These are phyloP conservation scores for Penicillium sp. DNA, from an alignment of 2,329 filamentous ascomycete species.

Conservation along the genomic window DNA sequence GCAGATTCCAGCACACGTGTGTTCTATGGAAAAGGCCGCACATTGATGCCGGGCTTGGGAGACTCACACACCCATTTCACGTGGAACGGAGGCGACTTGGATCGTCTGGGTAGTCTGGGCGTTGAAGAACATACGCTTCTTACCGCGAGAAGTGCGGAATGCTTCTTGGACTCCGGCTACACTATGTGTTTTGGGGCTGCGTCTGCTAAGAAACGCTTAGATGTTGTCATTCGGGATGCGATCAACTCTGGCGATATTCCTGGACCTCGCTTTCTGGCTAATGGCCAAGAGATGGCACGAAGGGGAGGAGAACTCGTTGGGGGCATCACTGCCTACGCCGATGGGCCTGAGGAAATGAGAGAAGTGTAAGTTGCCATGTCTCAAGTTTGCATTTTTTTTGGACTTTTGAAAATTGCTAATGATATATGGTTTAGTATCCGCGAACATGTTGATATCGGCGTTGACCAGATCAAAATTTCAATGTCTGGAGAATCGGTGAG, in stretches of 20 bases:
- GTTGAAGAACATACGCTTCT: conserved; percentile 53
- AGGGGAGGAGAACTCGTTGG: conserved; percentile 48
- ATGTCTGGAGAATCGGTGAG: conserved; percentile 44
- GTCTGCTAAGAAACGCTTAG: conserved; percentile 49
- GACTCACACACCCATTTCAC: conserved; percentile 54
- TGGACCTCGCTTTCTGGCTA: conserved; percentile 47
- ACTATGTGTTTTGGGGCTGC: conserved; percentile 52
- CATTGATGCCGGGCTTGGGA: conserved; percentile 53
- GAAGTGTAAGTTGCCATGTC: conserved; percentile 18
- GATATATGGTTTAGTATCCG: conserved; percentile 24
- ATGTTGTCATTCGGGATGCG: conserved; percentile 50
- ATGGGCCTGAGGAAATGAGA: conserved; percentile 43
- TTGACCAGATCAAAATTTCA: conserved; percentile 48
- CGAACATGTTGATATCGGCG: conserved; percentile 39
- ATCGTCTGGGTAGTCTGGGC: conserved; percentile 42
- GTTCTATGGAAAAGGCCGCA: conserved; percentile 45
- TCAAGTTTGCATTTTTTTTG: too few relatives aligned
- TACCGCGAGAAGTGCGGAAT: conserved; percentile 46
- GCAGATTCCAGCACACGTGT: conserved; percentile 37
- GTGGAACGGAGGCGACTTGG: conserved; percentile 51
- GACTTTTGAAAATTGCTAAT: too few relatives aligned
- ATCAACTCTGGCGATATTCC: conserved; percentile 53
- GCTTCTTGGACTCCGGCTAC: conserved; percentile 52
- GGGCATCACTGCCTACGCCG: conserved; percentile 46
- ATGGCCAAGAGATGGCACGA: conserved; percentile 51